phyloP scores from a whole-genome alignment of 768 basidiomycete genomes.

The Crepidotus variabilis region DNA sequence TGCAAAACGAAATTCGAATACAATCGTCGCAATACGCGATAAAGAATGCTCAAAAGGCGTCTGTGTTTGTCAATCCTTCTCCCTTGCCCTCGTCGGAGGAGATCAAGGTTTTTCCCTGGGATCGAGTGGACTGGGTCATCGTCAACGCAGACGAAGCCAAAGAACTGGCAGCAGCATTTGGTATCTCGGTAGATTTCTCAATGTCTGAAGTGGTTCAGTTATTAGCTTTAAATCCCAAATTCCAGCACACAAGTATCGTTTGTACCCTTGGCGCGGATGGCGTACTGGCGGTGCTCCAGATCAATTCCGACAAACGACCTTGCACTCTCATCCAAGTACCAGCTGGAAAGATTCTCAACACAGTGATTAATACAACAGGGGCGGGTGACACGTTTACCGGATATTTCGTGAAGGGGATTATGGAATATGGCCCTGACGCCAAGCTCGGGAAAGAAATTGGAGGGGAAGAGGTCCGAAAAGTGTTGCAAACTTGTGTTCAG shows the following conservation, averaged over 20 bases:
- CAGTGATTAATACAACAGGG: constrained; percentile 52
- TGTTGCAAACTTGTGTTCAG: constrained; percentile 30
- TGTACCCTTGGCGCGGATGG: constrained; percentile 55
- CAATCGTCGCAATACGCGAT: constrained; percentile 35
- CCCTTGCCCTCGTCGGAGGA: constrained; percentile 42
- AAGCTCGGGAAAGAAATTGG: constrained; percentile 22
- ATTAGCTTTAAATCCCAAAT: constrained; percentile 19
- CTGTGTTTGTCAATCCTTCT: constrained; percentile 54
- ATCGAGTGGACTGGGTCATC: constrained; percentile 48
- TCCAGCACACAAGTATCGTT: constrained; percentile 42
- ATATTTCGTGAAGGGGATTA: constrained; percentile 53
- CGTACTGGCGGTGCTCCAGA: constrained; percentile 38
- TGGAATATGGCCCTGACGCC: constrained; percentile 32
- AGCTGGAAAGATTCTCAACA: constrained; percentile 39
- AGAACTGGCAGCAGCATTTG: too few species aligned
- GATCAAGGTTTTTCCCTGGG: constrained; percentile 45
- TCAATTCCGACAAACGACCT: constrained; percentile 18
- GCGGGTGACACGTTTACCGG: constrained; percentile 66
- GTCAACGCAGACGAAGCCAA: constrained; percentile 46
- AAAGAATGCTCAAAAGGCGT: constrained; percentile 19
- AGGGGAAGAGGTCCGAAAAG: too few species aligned
- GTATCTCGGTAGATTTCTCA: background rate
- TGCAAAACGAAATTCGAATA: constrained; percentile 58
- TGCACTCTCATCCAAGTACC: constrained; percentile 32
- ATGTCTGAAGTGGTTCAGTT: constrained; percentile 15